Conservation (phyloP, 768 basidiomycete species). For the Cystobasidium ongulense region DNA sequence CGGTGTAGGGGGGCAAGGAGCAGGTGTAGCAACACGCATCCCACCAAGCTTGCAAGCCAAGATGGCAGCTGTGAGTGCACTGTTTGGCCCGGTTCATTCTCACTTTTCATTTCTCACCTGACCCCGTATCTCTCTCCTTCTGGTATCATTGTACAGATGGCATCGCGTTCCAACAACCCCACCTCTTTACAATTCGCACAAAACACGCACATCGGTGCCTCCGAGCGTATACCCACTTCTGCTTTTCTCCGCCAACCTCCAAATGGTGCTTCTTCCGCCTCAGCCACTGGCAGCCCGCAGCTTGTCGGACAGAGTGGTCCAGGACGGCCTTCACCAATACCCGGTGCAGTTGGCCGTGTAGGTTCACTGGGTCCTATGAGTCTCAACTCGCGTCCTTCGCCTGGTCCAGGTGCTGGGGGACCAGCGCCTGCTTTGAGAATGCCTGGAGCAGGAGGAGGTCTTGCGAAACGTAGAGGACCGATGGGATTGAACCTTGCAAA, state of each 20-base stretch:
- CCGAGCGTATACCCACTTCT: slow-evolving; percentile 28
- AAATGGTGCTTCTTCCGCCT: background rate
- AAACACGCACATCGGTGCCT: slow-evolving; percentile 27
- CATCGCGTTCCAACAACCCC: slow-evolving; percentile 25
- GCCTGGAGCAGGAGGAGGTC: background rate
- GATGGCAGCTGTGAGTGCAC: slow-evolving; percentile 69
- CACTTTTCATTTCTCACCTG: background rate
- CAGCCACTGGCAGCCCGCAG: background rate
- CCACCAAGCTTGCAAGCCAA: slow-evolving; percentile 85
- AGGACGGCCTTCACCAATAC: slow-evolving; percentile 6
- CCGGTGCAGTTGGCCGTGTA: slow-evolving; percentile 10
- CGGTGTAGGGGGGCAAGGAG: slow-evolving; percentile 13
- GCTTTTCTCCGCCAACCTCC: background rate
- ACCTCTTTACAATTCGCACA: slow-evolving; percentile 17
- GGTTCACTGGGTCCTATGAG: slow-evolving; percentile 7
- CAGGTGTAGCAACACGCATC: slow-evolving; percentile 47
- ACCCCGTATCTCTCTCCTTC: background rate
- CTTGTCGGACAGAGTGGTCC: background rate
- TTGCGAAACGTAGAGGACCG: slow-evolving; percentile 12
- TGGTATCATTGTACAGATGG: background rate
- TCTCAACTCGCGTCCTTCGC: background rate
- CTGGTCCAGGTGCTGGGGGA: background rate
- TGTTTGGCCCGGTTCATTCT: background rate
- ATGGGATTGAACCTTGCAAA: slow-evolving; percentile 2
- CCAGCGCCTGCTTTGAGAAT: background rate